phyloP scores from a whole-genome alignment of 306 rosid genomes.

The Luffa acutangula region DNA sequence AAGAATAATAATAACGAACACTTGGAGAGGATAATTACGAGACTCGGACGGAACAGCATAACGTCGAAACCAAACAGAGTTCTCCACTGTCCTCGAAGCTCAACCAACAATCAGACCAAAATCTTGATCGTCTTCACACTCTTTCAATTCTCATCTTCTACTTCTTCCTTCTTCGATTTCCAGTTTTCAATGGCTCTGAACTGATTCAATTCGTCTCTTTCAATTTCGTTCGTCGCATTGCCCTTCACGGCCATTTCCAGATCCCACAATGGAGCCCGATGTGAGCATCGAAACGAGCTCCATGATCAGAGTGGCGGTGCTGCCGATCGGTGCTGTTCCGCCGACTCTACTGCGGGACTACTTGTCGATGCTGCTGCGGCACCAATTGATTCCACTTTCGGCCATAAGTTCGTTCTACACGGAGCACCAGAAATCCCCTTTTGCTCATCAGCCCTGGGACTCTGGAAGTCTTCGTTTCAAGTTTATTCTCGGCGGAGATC shows the following conservation, averaged over 20 bases:
- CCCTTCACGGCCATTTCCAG: neutral
- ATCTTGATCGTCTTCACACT: neutral
- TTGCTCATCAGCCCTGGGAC: slow-evolving; percentile 87
- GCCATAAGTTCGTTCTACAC: slow-evolving; percentile 83
- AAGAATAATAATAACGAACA: neutral
- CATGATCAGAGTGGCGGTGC: slow-evolving; percentile 79
- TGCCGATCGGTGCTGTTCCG: slow-evolving; percentile 76
- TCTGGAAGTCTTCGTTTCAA: slow-evolving; percentile 74
- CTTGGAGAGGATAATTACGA: neutral
- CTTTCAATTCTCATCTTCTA: neutral
- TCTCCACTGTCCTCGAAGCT: slow-evolving; percentile 1
- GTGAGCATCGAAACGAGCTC: slow-evolving; percentile 84
- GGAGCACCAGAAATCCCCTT: slow-evolving; percentile 90
- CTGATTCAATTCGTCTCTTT: neutral
- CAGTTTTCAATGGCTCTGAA: neutral
- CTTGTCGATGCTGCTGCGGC: slow-evolving; percentile 64
- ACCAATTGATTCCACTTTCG: slow-evolving; percentile 74
- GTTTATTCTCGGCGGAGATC: slow-evolving; percentile 73
- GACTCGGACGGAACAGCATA: neutral
- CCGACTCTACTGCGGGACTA: slow-evolving; percentile 57
- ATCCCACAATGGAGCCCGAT: slow-evolving; percentile 74
- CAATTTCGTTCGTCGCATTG: neutral
- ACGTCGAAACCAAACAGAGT: neutral
- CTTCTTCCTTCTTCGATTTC: neutral
- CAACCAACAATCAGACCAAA: neutral